These are phyloP conservation scores for Usnea hakonensis DNA, from an alignment of 495 filamentous ascomycete species.

Conservation along the genomic window DNA sequence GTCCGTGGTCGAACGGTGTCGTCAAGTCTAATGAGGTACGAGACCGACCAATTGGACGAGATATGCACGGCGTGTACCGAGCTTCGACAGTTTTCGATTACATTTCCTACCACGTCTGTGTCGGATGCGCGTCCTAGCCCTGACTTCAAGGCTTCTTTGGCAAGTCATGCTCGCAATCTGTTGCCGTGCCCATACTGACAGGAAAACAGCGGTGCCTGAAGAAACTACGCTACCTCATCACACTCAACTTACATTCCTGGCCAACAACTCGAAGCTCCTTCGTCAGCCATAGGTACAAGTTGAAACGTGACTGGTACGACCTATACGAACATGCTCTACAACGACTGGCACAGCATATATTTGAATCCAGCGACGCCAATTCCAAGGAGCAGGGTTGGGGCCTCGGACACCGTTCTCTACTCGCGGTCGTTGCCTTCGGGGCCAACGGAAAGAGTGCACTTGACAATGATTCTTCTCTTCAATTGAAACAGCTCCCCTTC, in stretches of 20 bases:
- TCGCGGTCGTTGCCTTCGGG: constrained; percentile 16
- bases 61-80: constrained; percentile 14
- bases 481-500: constrained; percentile 14
- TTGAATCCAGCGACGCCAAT: constrained; percentile 14
- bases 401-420: constrained; percentile 14
- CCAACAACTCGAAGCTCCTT: constrained; percentile 10
- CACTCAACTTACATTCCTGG: constrained; percentile 12
- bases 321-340: constrained; percentile 16
- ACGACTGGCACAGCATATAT: constrained; percentile 15
- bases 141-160: constrained; percentile 6
- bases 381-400: constrained; percentile 12
- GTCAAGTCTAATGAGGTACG: constrained; percentile 2
- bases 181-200: neutral
- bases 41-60: constrained; percentile 14
- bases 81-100: constrained; percentile 13
- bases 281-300: constrained; percentile 3
- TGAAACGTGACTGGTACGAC: constrained; percentile 7
- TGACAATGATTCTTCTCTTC: constrained; percentile 1
- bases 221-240: constrained; percentile 10
- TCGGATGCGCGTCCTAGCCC: constrained; percentile 9
- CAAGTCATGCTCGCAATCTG: neutral
- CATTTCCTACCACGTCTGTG: constrained; percentile 13
- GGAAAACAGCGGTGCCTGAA: constrained; percentile 1
- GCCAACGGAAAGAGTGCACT: constrained; percentile 8
- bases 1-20: constrained; percentile 7